These are phyloP conservation scores for Diaporthe sp. DNA, from an alignment of 2,329 filamentous ascomycete genomes.

Conservation along the genomic window DNA sequence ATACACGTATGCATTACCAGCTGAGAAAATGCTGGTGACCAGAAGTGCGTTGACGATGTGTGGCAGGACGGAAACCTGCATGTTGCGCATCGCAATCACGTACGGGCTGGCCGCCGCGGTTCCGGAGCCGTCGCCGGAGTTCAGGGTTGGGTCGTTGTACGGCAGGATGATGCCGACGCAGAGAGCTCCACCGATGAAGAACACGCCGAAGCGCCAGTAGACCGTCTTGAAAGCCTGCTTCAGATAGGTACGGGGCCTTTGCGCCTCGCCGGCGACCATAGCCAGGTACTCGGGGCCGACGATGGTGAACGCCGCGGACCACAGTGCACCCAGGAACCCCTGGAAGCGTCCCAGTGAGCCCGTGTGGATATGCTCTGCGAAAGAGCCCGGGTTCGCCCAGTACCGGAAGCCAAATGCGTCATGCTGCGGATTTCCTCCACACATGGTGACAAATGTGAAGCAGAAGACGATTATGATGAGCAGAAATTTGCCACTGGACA, in stretches of 20 bases:
- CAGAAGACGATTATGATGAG: conserved; percentile 76
- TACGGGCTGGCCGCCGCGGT: conserved; percentile 72
- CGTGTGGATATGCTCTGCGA: conserved; percentile 70
- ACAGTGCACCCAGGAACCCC: conserved; percentile 77
- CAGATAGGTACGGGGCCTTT: conserved; percentile 73
- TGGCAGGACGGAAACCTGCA: conserved; percentile 65
- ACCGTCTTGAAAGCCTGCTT: conserved; percentile 80
- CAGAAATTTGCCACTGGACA: conserved; percentile 73
- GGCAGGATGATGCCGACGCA: conserved; percentile 76
- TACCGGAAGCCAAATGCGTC: conserved; percentile 79
- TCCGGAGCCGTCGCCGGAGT: conserved; percentile 54
- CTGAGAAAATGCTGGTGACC: conserved; percentile 39
- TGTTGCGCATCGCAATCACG: conserved; percentile 71
- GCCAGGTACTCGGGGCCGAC: conserved; percentile 77
- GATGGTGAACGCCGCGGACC: conserved; percentile 73
- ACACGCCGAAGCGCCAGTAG: conserved; percentile 78
- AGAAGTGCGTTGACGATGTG: conserved; percentile 68
- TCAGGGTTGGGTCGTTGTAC: conserved; percentile 70
- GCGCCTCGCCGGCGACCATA: conserved; percentile 77
- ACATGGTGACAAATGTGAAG: conserved; percentile 84
- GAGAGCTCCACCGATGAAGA: conserved; percentile 79
- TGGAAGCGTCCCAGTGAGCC: conserved; percentile 76
- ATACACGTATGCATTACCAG: conserved; percentile 39
- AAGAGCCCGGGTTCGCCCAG: conserved; percentile 73
- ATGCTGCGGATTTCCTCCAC: conserved; percentile 79